A percentile compares a stretch with the other conserved stretches of the same genome.
phyloP scores from a whole-genome alignment of 371 early-diverging fungal species.

The Rhizomucor miehei region DNA sequence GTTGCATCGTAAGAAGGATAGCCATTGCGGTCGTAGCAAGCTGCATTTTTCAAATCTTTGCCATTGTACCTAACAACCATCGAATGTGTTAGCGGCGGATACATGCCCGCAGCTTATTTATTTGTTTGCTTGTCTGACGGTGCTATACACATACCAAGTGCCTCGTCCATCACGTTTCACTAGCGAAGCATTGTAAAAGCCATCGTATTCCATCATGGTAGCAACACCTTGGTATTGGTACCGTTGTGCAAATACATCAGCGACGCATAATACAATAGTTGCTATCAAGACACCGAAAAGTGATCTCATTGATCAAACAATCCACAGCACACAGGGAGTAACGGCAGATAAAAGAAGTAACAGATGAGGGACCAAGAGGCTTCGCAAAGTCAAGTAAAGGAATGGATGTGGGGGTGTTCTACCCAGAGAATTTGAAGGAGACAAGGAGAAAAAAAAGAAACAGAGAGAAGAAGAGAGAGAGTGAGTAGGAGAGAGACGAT shows the following conservation, averaged over 20 bases:
- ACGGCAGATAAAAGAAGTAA: not conserved
- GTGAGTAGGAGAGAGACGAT: no score
- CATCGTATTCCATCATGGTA: constrained; percentile 26
- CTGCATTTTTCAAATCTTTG: constrained; percentile 45
- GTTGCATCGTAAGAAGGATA: constrained; percentile 38
- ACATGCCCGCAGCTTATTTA: no score
- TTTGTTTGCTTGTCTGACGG: not conserved
- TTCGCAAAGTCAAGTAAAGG: not conserved
- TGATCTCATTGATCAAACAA: no score
- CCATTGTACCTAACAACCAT: constrained; percentile 38
- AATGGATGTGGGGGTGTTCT: not conserved
- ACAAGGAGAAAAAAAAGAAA: not conserved
- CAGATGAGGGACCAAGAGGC: no score
- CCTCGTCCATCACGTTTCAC: constrained; percentile 37
- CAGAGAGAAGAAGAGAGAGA: not conserved
- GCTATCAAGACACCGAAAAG: no score
- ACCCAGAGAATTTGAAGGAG: not conserved
- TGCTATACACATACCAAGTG: constrained; percentile 33
- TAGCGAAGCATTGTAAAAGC: constrained; percentile 18
- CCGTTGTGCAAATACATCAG: no score
- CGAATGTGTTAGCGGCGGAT: no score
- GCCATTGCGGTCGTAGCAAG: constrained; percentile 48
- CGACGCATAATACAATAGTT: no score
- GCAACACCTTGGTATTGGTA: constrained; percentile 8
- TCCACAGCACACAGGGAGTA: no score